A percentile compares a stretch with the other conserved stretches of the same genome.
Conservation (phyloP, 495 filamentous ascomycete genomes). For the Penicillium flavigenum region DNA sequence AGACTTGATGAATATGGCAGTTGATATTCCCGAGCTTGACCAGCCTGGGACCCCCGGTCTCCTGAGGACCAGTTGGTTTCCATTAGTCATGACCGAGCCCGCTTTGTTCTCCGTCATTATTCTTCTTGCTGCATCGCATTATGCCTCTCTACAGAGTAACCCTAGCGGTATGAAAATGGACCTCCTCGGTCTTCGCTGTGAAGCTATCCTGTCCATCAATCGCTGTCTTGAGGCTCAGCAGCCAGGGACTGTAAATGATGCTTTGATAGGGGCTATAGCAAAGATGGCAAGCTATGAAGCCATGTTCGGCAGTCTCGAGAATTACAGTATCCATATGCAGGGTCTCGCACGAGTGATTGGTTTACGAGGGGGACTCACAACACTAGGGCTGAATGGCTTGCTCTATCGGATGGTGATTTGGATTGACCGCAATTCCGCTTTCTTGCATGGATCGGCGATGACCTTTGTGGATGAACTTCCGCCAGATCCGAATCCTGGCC, state of each 20-base stretch:
- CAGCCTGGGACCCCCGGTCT: conserved; percentile 33
- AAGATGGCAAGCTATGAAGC: conserved; percentile 52
- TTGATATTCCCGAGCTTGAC: conserved; percentile 49
- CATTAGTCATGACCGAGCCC: conserved; percentile 42
- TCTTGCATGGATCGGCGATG: conserved; percentile 28
- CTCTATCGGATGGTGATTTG: conserved; percentile 44
- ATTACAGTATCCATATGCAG: conserved; percentile 43
- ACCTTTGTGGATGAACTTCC: conserved; percentile 13
- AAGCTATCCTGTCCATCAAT: conserved; percentile 39
- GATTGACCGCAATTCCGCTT: conserved; percentile 47
- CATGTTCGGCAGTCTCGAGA: conserved; percentile 39
- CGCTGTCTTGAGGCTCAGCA: conserved; percentile 23
- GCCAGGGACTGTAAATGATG: conserved; percentile 23
- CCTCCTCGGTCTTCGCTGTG: conserved; percentile 36
- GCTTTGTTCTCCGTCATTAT: conserved; percentile 46
- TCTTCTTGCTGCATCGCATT: conserved; percentile 44
- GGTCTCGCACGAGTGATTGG: conserved; percentile 33
- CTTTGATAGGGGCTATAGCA: conserved; percentile 44
- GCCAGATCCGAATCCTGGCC: conserved; percentile 30
- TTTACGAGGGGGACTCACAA: conserved; percentile 37
- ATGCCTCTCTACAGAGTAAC: conserved; percentile 26
- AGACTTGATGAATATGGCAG: conserved; percentile 47
- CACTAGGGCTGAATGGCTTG: conserved; percentile 40
- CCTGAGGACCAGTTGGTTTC: conserved; percentile 47
- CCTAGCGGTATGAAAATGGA: conserved; percentile 21